Evolutionary conservation across 169 alveolate genomes (phyloP).

Genomic region (Eimeria acervulina): DNA sequence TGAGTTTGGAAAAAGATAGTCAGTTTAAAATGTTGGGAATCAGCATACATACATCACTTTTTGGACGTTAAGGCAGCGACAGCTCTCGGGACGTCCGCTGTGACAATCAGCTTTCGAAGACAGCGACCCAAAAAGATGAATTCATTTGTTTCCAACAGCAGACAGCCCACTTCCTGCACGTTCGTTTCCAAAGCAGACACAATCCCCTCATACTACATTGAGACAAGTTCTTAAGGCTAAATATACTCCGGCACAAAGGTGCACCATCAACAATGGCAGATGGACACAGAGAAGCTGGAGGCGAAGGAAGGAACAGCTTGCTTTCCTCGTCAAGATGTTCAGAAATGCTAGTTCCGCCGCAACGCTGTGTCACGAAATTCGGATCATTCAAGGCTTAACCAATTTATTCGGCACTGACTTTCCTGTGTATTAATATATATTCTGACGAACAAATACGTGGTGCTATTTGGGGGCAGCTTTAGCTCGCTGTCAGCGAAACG

Average conservation of each 20-base stretch:
- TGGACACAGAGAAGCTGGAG: background rate
- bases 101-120: conserved; percentile 52
- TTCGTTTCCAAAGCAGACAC: background rate
- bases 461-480: background rate
- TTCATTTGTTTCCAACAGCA: conserved; percentile 67
- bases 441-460: background rate
- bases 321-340: background rate
- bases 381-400: background rate
- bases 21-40: background rate
- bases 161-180: conserved; percentile 82
- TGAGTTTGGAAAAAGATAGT: background rate
- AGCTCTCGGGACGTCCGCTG: conserved; percentile 70
- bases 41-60: background rate
- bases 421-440: background rate
- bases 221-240: background rate
- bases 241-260: background rate
- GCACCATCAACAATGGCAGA: background rate
- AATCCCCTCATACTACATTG: background rate
- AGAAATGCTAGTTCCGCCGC: background rate
- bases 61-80: background rate
- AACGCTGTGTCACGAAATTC: background rate
- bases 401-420: background rate
- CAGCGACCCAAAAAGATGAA: conserved; percentile 79
- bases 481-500: background rate
- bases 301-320: background rate